A percentile compares a stretch with the other conserved stretches of the same genome.
Conservation (phyloP, 805 yeast species). For the Kregervanrija pseudodelftensis region DNA sequence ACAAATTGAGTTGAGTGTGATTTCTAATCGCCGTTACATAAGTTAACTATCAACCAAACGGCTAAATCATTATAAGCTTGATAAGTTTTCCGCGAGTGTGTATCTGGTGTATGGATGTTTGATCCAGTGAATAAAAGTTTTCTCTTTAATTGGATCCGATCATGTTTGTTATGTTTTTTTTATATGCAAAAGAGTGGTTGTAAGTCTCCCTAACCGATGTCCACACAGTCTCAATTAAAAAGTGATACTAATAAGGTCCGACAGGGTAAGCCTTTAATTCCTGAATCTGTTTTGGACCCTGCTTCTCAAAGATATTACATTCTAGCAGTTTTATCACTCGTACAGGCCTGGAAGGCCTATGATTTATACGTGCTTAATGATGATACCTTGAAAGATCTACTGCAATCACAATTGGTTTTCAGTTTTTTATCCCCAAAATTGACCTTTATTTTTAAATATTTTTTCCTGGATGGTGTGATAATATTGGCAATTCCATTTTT, state of each 20-base stretch:
- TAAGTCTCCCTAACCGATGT: too few relatives aligned
- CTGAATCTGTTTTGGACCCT: conserved; percentile 58
- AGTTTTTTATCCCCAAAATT: conserved; percentile 41
- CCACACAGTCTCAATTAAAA: too few relatives aligned
- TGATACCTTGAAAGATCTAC: conserved; percentile 21
- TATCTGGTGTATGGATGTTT: too few relatives aligned
- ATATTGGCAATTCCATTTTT: conserved; percentile 66
- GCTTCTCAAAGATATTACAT: conserved; percentile 71
- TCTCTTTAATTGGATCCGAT: too few relatives aligned
- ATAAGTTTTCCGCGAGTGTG: too few relatives aligned
- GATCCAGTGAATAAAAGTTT: too few relatives aligned
- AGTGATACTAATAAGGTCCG: background rate
- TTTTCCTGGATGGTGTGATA: conserved; percentile 64
- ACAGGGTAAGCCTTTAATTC: conserved; percentile 40
- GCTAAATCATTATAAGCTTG: too few relatives aligned
- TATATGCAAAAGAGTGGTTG: too few relatives aligned
- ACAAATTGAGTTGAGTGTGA: too few relatives aligned
- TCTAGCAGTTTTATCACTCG: conserved; percentile 55
- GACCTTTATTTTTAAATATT: conserved; percentile 62
- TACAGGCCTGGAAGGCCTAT: conserved; percentile 84
- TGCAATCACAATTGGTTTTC: conserved; percentile 20
- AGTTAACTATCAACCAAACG: too few relatives aligned
- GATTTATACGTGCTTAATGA: conserved; percentile 58
- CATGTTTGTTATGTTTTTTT: too few relatives aligned
- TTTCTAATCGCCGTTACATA: too few relatives aligned